phyloP scores from a whole-genome alignment of 768 basidiomycete species.

The Sarcodon aspratus region DNA sequence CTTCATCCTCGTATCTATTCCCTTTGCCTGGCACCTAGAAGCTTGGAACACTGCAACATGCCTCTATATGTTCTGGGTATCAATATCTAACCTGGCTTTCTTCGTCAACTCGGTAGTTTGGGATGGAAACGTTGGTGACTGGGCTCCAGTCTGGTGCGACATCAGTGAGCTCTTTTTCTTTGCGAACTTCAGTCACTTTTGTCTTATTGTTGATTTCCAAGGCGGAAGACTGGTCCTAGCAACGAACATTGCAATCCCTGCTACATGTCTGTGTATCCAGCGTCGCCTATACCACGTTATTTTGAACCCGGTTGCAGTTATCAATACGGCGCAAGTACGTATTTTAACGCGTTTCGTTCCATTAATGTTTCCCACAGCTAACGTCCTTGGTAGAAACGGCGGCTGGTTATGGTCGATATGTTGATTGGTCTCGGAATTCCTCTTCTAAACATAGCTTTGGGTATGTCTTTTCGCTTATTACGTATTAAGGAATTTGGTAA shows the following conservation, averaged over 20 bases:
- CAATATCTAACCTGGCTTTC: slow-evolving; percentile 39
- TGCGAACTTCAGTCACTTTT: neutral
- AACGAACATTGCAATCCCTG: neutral
- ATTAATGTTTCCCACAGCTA: neutral
- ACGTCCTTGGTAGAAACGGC: slow-evolving; percentile 13
- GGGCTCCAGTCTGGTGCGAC: slow-evolving; percentile 46
- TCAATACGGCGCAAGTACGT: neutral
- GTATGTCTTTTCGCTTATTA: slow-evolving; percentile 6
- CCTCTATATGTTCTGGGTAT: slow-evolving; percentile 60
- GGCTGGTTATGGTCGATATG: slow-evolving; percentile 18
- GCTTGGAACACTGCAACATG: slow-evolving; percentile 70
- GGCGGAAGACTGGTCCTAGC: too few relatives aligned
- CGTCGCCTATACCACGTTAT: neutral
- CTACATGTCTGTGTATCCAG: slow-evolving; percentile 1
- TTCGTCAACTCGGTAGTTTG: slow-evolving; percentile 37
- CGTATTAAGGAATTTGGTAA: neutral
- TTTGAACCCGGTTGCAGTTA: neutral
- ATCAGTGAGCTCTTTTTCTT: slow-evolving; percentile 21
- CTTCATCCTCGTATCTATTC: slow-evolving; percentile 30
- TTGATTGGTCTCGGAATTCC: slow-evolving; percentile 21
- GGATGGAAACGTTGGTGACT: slow-evolving; percentile 19
- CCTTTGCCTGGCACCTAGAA: slow-evolving; percentile 39
- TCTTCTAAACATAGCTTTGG: slow-evolving; percentile 15
- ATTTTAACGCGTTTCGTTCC: neutral
- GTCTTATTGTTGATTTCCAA: too few relatives aligned